Conservation (phyloP, 2,329 filamentous ascomycete genomes). For the Colletotrichum camelliae region DNA sequence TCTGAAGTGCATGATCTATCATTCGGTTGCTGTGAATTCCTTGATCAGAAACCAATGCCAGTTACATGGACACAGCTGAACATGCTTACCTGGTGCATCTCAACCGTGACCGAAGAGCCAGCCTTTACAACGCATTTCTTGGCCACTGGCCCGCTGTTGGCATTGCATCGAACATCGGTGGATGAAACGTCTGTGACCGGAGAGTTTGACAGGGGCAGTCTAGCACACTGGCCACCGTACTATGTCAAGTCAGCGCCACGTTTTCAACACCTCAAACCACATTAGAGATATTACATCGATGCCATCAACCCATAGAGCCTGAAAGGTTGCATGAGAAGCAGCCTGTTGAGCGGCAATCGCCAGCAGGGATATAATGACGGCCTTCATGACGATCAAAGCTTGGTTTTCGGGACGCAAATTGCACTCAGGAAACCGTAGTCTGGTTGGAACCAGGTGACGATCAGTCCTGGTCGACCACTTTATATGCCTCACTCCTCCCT, state of each 20-base stretch:
- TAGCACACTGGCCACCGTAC: slow-evolving; percentile 14
- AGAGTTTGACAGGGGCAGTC: slow-evolving; percentile 37
- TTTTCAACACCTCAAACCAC: not conserved
- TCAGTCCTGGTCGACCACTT: not conserved
- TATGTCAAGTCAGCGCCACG: slow-evolving; percentile 19
- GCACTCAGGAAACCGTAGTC: not conserved
- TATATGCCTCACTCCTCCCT: not conserved
- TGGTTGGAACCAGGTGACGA: not conserved
- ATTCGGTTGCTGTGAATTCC: slow-evolving; percentile 35
- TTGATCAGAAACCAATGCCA: not conserved
- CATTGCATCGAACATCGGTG: slow-evolving; percentile 48
- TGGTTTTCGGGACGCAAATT: not conserved
- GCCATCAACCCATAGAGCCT: slow-evolving; percentile 52
- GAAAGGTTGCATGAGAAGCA: slow-evolving; percentile 55
- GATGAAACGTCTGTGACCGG: slow-evolving; percentile 45
- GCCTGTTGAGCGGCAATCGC: slow-evolving; percentile 41
- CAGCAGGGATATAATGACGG: slow-evolving; percentile 32
- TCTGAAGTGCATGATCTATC: slow-evolving; percentile 49
- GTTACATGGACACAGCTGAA: not conserved
- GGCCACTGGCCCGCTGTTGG: slow-evolving; percentile 36
- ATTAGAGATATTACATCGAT: slow-evolving; percentile 34
- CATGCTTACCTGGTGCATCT: slow-evolving; percentile 49
- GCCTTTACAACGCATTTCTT: slow-evolving; percentile 50
- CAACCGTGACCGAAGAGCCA: slow-evolving; percentile 44
- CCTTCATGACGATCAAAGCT: slow-evolving; percentile 38